Evolutionary conservation across 2,329 filamentous ascomycete genomes (phyloP).

Genomic region (Westerdykella ornata): DNA sequence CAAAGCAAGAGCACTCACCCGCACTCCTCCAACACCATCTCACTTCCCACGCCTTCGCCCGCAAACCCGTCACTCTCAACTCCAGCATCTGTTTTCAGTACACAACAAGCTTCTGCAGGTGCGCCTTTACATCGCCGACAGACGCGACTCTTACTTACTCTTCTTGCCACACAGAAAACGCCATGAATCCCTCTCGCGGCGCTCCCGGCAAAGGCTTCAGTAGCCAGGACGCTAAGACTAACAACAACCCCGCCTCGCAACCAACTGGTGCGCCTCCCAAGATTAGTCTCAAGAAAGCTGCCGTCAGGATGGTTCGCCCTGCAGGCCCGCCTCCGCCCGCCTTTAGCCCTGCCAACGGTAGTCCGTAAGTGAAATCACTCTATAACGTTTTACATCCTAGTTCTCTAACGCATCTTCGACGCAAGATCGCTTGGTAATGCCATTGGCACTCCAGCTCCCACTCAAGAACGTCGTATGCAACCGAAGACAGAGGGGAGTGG

Average conservation of each 20-base stretch:
- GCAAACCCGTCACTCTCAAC: conserved; percentile 2
- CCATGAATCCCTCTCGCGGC: conserved; percentile 12
- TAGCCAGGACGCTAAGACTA: conserved; percentile 11
- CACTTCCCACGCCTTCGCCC: background rate
- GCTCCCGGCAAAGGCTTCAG: background rate
- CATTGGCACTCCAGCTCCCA: conserved; percentile 1
- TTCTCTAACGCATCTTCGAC: no score
- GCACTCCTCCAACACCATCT: no score
- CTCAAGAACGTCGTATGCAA: conserved; percentile 15
- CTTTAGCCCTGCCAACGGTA: conserved; percentile 1
- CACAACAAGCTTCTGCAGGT: conserved; percentile 1
- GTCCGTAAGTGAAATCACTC: no score
- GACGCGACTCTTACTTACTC: background rate
- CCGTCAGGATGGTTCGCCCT: conserved; percentile 22
- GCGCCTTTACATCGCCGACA: background rate
- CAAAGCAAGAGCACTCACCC: no score
- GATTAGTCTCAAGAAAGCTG: conserved; percentile 25
- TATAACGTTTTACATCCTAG: no score
- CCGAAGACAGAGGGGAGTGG: conserved; percentile 2
- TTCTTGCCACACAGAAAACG: background rate
- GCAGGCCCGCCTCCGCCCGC: conserved; percentile 3
- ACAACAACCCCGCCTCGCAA: conserved; percentile 16
- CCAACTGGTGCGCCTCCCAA: conserved; percentile 10
- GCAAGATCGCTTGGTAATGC: no score
- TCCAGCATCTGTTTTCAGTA: conserved; percentile 6